phyloP scores from a whole-genome alignment of 345 rosid genomes.

The Cardamine chenopodiifolia region DNA sequence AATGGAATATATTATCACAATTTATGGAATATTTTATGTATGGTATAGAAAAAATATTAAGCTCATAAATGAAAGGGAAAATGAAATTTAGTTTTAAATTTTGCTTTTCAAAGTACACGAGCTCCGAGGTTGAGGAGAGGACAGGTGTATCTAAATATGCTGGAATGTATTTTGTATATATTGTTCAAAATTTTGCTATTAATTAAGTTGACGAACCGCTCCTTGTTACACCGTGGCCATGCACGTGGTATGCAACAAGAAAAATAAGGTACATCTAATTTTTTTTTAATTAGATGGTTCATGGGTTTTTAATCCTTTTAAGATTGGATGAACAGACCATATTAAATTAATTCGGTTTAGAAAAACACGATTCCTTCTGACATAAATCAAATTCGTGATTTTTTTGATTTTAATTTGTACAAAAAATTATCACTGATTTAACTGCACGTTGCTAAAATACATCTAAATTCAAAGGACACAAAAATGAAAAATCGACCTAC shows the following conservation, averaged over 20 bases:
- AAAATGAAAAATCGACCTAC: background rate
- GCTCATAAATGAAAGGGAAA: background rate
- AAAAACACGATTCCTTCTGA: too few relatives aligned
- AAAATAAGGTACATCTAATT: conserved; percentile 20
- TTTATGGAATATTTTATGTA: background rate
- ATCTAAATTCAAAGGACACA: background rate
- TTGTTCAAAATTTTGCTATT: background rate
- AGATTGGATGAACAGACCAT: too few relatives aligned
- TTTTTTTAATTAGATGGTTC: too few relatives aligned
- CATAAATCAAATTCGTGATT: too few relatives aligned
- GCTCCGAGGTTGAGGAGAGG: background rate
- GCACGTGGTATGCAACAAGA: background rate
- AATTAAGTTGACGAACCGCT: conserved; percentile 17
- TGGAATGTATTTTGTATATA: background rate
- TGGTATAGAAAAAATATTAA: background rate
- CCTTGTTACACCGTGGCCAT: background rate
- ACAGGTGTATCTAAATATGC: background rate
- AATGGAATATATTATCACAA: background rate
- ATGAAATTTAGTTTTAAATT: background rate
- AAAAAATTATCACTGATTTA: too few relatives aligned
- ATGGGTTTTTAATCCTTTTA: too few relatives aligned
- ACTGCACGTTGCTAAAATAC: too few relatives aligned
- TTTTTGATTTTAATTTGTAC: too few relatives aligned
- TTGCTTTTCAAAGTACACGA: background rate
- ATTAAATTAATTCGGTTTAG: too few relatives aligned